Percentiles rank a stretch among this genome's conserved stretches.
These are phyloP conservation scores for Magnaporthiopsis incrustans DNA, from an alignment of 2,329 filamentous ascomycete genomes.

Conservation along the genomic window DNA sequence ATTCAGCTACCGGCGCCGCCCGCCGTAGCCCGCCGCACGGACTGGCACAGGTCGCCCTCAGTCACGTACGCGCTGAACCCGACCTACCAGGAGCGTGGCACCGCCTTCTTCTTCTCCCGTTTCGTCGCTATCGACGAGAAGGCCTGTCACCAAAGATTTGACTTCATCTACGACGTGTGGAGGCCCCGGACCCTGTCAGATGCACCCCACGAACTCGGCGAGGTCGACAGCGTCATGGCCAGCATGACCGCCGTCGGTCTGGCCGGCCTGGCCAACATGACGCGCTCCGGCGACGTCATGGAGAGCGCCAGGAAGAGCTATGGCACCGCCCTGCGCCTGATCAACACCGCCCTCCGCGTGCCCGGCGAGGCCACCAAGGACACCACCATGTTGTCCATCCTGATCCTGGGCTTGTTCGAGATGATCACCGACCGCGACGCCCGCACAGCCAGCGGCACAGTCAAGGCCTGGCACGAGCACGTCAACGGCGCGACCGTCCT, in stretches of 20 bases:
- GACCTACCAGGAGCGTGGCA: slow-evolving; percentile 34
- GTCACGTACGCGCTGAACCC: slow-evolving; percentile 22
- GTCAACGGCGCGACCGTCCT: slow-evolving; percentile 44
- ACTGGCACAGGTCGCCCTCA: neutral
- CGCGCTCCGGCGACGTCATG: slow-evolving; percentile 32
- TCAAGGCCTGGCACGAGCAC: slow-evolving; percentile 45
- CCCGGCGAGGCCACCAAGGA: slow-evolving; percentile 35
- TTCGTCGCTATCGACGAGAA: slow-evolving; percentile 38
- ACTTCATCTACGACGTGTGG: slow-evolving; percentile 46
- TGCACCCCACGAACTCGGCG: slow-evolving; percentile 10
- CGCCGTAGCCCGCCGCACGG: neutral
- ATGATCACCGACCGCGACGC: slow-evolving; percentile 39
- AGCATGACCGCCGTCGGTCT: slow-evolving; percentile 49
- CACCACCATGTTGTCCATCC: slow-evolving; percentile 43
- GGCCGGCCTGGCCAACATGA: slow-evolving; percentile 40
- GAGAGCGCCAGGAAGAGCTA: slow-evolving; percentile 42
- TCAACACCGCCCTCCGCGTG: slow-evolving; percentile 39
- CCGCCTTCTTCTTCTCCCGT: slow-evolving; percentile 42
- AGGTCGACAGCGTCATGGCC: slow-evolving; percentile 38
- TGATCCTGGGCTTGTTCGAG: slow-evolving; percentile 48
- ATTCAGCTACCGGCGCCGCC: neutral
- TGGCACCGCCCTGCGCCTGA: slow-evolving; percentile 40
- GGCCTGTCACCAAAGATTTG: slow-evolving; percentile 40
- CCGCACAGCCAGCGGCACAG: slow-evolving; percentile 35
- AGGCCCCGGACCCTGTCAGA: slow-evolving; percentile 27